Conservation (phyloP, 306 rosid species). For the Purshia tridentata region DNA sequence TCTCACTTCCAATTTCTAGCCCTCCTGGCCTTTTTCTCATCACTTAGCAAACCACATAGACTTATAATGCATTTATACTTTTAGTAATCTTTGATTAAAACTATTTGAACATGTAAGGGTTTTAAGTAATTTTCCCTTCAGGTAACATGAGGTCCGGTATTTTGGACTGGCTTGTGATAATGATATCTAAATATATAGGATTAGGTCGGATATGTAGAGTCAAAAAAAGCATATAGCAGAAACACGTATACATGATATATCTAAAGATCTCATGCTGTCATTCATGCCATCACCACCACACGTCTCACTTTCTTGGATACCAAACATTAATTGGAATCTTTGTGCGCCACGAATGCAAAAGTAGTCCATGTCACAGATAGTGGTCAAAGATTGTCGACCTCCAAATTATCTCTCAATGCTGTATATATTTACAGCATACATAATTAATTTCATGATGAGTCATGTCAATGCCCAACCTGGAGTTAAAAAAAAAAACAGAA, state of each 20-base stretch:
- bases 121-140: background rate
- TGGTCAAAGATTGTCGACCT: constrained; percentile 24
- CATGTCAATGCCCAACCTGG: constrained; percentile 16
- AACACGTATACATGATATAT: background rate
- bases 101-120: no score
- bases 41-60: no score
- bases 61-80: no score
- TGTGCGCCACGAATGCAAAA: constrained; percentile 17
- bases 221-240: background rate
- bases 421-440: no score
- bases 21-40: no score
- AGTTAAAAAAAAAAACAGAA: background rate
- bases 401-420: background rate
- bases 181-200: background rate
- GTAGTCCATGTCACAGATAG: constrained; percentile 13
- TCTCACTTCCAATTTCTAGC: no score
- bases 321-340: constrained; percentile 30
- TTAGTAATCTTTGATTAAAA: background rate
- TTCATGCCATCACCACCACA: constrained; percentile 18
- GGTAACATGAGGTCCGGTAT: background rate
- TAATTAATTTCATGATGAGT: background rate
- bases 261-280: background rate
- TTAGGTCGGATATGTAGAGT: background rate
- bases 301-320: constrained; percentile 20
- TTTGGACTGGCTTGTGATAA: background rate